These are phyloP conservation scores for Acrodontium crateriforme DNA, from an alignment of 2,329 filamentous ascomycete genomes.

Conservation along the genomic window DNA sequence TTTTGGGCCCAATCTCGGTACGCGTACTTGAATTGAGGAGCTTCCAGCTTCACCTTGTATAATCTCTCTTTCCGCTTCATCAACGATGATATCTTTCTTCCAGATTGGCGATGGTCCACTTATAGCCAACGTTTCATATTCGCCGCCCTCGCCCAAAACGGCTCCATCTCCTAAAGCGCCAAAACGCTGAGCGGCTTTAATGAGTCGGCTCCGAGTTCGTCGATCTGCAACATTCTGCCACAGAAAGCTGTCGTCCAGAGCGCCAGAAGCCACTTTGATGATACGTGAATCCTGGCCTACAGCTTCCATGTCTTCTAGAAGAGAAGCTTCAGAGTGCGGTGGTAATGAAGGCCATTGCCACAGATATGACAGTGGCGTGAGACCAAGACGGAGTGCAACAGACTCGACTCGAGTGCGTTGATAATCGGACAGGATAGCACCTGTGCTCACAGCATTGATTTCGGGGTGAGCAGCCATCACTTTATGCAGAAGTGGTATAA, in stretches of 20 bases:
- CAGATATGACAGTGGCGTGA: constrained; percentile 71
- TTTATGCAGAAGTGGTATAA: constrained; percentile 58
- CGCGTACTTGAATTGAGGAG: constrained; percentile 52
- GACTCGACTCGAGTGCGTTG: constrained; percentile 93
- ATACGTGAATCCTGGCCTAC: constrained; percentile 76
- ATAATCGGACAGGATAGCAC: constrained; percentile 88
- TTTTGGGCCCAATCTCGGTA: constrained; percentile 41
- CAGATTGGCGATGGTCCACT: constrained; percentile 65
- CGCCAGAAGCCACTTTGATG: constrained; percentile 87
- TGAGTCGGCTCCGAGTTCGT: constrained; percentile 32
- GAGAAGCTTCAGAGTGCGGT: constrained; percentile 30
- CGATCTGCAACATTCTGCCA: constrained; percentile 63
- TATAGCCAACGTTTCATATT: constrained; percentile 86
- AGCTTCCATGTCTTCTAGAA: constrained; percentile 69
- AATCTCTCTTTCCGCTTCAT: constrained; percentile 37
- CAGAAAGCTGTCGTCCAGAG: constrained; percentile 64
- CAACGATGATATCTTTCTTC: constrained; percentile 53
- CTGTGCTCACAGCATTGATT: constrained; percentile 75
- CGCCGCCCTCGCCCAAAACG: constrained; percentile 80
- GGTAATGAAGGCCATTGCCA: constrained; percentile 82
- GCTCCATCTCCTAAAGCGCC: constrained; percentile 52
- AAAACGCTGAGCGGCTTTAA: constrained; percentile 50
- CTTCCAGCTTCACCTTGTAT: constrained; percentile 62
- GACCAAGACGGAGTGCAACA: constrained; percentile 68
- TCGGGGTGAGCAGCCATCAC: constrained; percentile 59